These are phyloP conservation scores for Pleurostoma richardsiae DNA, from an alignment of 2,329 filamentous ascomycete species.

Conservation along the genomic window DNA sequence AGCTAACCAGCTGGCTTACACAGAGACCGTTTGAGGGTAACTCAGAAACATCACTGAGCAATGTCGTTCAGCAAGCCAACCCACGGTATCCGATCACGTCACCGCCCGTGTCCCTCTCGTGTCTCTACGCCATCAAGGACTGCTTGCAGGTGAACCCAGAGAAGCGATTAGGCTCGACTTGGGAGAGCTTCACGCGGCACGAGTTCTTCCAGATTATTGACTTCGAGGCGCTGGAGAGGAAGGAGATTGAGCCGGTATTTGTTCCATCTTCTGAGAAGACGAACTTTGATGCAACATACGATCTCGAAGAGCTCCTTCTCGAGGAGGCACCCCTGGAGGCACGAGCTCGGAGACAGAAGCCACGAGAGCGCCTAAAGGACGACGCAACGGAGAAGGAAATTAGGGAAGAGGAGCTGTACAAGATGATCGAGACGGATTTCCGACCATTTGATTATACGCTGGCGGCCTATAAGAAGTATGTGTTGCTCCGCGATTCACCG, in stretches of 20 bases:
- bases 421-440: slow-evolving; percentile 91
- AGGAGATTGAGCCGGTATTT: slow-evolving; percentile 87
- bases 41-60: slow-evolving; percentile 73
- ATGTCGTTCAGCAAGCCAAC: slow-evolving; percentile 73
- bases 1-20: slow-evolving; percentile 20
- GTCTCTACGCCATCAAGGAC: slow-evolving; percentile 81
- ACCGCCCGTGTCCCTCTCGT: slow-evolving; percentile 82
- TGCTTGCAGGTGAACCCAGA: slow-evolving; percentile 76
- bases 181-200: slow-evolving; percentile 79
- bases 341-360: slow-evolving; percentile 86
- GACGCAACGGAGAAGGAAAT: slow-evolving; percentile 96
- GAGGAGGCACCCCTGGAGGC: slow-evolving; percentile 95
- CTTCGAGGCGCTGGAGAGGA: slow-evolving; percentile 77
- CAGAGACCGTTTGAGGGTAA: slow-evolving; percentile 91
- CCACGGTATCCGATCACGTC: slow-evolving; percentile 90
- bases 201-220: slow-evolving; percentile 86
- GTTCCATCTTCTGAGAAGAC: slow-evolving; percentile 94
- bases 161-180: slow-evolving; percentile 79
- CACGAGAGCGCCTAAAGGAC: slow-evolving; percentile 83
- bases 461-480: slow-evolving; percentile 71
- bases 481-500: neutral
- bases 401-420: slow-evolving; percentile 86
- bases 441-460: slow-evolving; percentile 92
- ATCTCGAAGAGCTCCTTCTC: slow-evolving; percentile 85
- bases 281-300: slow-evolving; percentile 98